phyloP scores from a whole-genome alignment of 805 yeast genomes.

The Metschnikowia vanudenii region DNA sequence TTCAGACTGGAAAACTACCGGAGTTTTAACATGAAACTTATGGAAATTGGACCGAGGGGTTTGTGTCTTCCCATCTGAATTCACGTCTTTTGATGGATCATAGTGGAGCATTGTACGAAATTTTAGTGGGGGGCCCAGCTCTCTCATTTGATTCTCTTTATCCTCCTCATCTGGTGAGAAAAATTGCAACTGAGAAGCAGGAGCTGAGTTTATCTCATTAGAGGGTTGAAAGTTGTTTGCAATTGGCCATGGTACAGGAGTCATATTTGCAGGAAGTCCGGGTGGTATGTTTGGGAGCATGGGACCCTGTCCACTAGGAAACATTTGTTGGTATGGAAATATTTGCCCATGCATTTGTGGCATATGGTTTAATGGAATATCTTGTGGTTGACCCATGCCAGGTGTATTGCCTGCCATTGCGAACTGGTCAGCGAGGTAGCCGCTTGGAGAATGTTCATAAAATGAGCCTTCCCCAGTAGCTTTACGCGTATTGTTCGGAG shows the following conservation, averaged over 20 bases:
- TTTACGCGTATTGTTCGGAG: background rate
- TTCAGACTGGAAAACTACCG: conserved; percentile 36
- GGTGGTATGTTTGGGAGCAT: background rate
- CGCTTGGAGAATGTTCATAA: background rate
- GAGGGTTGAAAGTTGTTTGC: background rate
- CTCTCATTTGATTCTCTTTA: conserved; percentile 6
- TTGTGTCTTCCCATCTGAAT: conserved; percentile 17
- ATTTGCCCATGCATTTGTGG: background rate
- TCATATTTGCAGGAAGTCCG: background rate
- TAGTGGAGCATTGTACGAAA: conserved; percentile 42
- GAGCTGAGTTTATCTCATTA: conserved; percentile 20
- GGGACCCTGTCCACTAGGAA: background rate
- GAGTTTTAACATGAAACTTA: conserved; percentile 32
- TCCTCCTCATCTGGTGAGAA: conserved; percentile 1
- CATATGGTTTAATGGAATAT: background rate
- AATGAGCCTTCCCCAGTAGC: background rate
- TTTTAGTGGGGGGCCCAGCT: conserved; percentile 25
- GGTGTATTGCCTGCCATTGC: background rate
- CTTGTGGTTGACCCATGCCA: background rate
- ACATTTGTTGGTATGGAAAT: background rate
- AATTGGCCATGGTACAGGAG: conserved; percentile 1
- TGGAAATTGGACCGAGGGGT: conserved; percentile 25
- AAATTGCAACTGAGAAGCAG: conserved; percentile 22
- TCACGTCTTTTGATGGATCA: conserved; percentile 35
- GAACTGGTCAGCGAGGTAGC: background rate